phyloP scores from a whole-genome alignment of 2,329 filamentous ascomycete genomes.

The Ophiocordyceps polyrhachis-furcata region DNA sequence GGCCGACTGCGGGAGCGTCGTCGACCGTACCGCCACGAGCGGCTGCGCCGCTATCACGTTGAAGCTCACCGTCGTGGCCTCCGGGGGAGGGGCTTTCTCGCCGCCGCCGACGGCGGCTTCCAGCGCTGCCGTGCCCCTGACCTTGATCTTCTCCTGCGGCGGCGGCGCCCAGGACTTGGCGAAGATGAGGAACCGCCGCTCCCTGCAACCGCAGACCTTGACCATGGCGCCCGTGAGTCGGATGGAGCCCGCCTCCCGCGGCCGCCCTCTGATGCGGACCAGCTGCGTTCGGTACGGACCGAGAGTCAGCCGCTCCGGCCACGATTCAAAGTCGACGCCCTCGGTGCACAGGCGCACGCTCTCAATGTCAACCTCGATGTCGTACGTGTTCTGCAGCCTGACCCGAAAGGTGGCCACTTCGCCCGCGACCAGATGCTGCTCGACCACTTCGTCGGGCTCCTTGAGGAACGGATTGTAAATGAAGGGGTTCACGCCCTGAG shows the following conservation, averaged over 20 bases:
- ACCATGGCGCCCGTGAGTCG: slow-evolving; percentile 62
- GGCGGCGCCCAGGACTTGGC: slow-evolving; percentile 55
- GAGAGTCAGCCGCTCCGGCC: slow-evolving; percentile 45
- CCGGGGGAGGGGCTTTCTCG: slow-evolving; percentile 21
- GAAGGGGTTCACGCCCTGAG: slow-evolving; percentile 60
- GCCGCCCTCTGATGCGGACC: slow-evolving; percentile 50
- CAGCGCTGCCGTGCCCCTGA: slow-evolving; percentile 45
- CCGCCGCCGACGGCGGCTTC: slow-evolving; percentile 23
- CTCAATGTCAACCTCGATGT: slow-evolving; percentile 82
- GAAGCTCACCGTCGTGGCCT: slow-evolving; percentile 35
- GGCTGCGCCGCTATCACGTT: slow-evolving; percentile 70
- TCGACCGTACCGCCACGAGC: slow-evolving; percentile 53
- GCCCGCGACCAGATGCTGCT: slow-evolving; percentile 58
- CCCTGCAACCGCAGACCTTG: slow-evolving; percentile 63
- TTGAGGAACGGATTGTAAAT: slow-evolving; percentile 90
- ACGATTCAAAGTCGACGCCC: slow-evolving; percentile 52
- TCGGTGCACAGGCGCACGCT: slow-evolving; percentile 56
- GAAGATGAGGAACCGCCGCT: slow-evolving; percentile 73
- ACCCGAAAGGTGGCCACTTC: slow-evolving; percentile 64
- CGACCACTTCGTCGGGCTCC: slow-evolving; percentile 35
- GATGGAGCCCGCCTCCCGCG: slow-evolving; percentile 46
- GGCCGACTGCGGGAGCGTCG: slow-evolving; percentile 64
- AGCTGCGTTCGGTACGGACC: slow-evolving; percentile 72
- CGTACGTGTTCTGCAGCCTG: slow-evolving; percentile 83
- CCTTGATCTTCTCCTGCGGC: slow-evolving; percentile 56